These are phyloP conservation scores for Sporothrix dimorphospora DNA, from an alignment of 2,329 filamentous ascomycete genomes.

Conservation along the genomic window DNA sequence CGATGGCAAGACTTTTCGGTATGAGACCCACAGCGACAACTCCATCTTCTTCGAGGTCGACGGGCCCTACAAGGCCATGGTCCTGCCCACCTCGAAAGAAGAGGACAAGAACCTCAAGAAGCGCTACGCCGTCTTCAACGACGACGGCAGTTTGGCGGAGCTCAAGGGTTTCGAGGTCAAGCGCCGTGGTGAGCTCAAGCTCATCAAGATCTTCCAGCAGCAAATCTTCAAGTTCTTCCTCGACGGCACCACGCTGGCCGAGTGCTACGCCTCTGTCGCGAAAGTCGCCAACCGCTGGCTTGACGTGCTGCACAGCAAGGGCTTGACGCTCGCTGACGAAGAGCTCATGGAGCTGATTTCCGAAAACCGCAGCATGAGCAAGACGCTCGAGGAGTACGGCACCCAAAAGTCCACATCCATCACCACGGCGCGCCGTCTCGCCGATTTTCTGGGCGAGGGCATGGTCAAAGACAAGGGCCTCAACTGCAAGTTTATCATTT, in stretches of 20 bases:
- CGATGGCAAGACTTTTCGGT: slow-evolving; percentile 79
- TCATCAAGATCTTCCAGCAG: slow-evolving; percentile 99
- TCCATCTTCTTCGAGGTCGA: slow-evolving; percentile 99
- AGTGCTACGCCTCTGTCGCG: slow-evolving; percentile 90
- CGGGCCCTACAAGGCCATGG: slow-evolving; percentile 96
- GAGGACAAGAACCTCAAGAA: slow-evolving; percentile 99
- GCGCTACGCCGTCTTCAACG: slow-evolving; percentile 97
- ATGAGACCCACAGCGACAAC: slow-evolving; percentile 97
- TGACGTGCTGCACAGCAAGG: slow-evolving; percentile 88
- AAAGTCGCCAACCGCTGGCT: slow-evolving; percentile 96
- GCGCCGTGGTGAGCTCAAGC: slow-evolving; percentile 93
- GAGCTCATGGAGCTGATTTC: slow-evolving; percentile 99
- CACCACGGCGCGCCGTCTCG: slow-evolving; percentile 90
- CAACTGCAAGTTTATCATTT: slow-evolving; percentile 99
- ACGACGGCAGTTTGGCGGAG: slow-evolving; percentile 92
- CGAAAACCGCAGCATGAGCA: slow-evolving; percentile 97
- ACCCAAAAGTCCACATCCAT: slow-evolving; percentile 98
- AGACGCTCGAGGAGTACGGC: slow-evolving; percentile 95
- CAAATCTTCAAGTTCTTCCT: slow-evolving; percentile 99
- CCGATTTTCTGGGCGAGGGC: slow-evolving; percentile 94
- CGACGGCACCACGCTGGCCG: slow-evolving; percentile 81
- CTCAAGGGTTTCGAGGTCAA: slow-evolving; percentile 98
- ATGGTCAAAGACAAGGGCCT: slow-evolving; percentile 99
- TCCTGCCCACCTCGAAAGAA: slow-evolving; percentile 95
- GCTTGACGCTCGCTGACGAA: slow-evolving; percentile 88